Base-by-base conservation (phyloP, 208 protist genomes). In the Trypanosoma conorhini region DNA sequence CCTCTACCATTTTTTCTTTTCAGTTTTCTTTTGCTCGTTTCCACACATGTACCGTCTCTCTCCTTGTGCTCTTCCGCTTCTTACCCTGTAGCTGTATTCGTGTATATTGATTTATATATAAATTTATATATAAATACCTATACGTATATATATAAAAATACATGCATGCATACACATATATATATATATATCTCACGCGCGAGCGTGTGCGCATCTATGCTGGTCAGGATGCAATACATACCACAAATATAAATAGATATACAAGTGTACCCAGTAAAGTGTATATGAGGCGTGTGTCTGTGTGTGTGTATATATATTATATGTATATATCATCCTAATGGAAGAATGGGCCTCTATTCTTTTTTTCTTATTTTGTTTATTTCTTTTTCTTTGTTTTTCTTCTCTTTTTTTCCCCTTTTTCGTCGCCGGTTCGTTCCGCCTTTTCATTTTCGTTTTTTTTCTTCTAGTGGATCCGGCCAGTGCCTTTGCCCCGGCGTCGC, bases 331-430 rank as follows among this genome's bases (percentile, higher is more conserved):
- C 10, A 62, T 19, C 33, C 30, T 38, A 62, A 66, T 26, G 21
- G 22, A 66, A 52, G 3, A 42, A 15, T 28, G 46, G 40, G 42
- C 22, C 62, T 40, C 28, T 55, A 30, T 56, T 66, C 24, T 35
- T 48, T 48, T 50, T 15, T 54, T 54, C 59, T 48, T 48, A 28
- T 15, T 54, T 54, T 28, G n/a, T 65, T 19, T 44, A 59, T 68
- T 44, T 30, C 48, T 31, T 46, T 42, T 58, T 19, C 31, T 48
- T 40, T 28, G 13, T 31, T 70, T n/a, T 55, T 61, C 46, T 44
- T 54, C 24, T 7, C 38, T 35, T 7, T 8, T 19, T 21, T 28
- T 8, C 42, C 31, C 54, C 24, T 40, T 33, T 22, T 31, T 64
- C 19, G 4, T 40, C 30, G 35, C 54, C 19, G 12, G 38, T 22